Percentiles rank a stretch among this genome's conserved stretches.
These are phyloP conservation scores for Suhomyces coccinellae DNA, from an alignment of 1,139 yeast genomes.

Conservation along the genomic window DNA sequence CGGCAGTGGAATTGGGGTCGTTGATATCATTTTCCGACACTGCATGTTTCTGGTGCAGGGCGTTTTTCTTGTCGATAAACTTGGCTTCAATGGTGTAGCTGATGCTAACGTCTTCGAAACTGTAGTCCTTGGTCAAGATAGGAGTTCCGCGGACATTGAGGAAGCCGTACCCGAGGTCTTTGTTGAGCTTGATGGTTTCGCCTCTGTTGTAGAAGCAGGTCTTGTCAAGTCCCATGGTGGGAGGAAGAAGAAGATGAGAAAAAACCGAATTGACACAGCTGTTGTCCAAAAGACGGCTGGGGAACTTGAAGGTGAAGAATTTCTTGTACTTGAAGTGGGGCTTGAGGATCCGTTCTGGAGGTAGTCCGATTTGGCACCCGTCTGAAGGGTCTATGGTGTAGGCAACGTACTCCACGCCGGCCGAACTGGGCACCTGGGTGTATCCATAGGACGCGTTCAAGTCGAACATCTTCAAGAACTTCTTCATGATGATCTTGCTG, in stretches of 20 bases:
- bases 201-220: slow-evolving; percentile 42
- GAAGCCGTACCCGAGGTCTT: slow-evolving; percentile 48
- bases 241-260: slow-evolving; percentile 62
- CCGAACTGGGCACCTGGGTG: slow-evolving; percentile 44
- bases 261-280: slow-evolving; percentile 54
- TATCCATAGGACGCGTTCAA: slow-evolving; percentile 49
- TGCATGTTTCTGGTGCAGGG: slow-evolving; percentile 26
- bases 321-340: slow-evolving; percentile 60
- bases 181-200: slow-evolving; percentile 37
- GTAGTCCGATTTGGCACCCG: slow-evolving; percentile 52
- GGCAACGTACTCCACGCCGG: slow-evolving; percentile 51
- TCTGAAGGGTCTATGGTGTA: slow-evolving; percentile 47
- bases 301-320: slow-evolving; percentile 64
- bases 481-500: slow-evolving; percentile 40
- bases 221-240: slow-evolving; percentile 60
- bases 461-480: slow-evolving; percentile 50
- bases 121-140: slow-evolving; percentile 41
- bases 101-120: slow-evolving; percentile 44
- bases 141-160: slow-evolving; percentile 45
- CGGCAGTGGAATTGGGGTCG: slow-evolving; percentile 33
- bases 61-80: slow-evolving; percentile 40
- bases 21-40: slow-evolving; percentile 42
- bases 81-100: slow-evolving; percentile 47
- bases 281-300: slow-evolving; percentile 56
- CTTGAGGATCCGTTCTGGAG: slow-evolving; percentile 48